These are phyloP conservation scores for Sclerotiophoma versabilis DNA, from an alignment of 2,329 filamentous ascomycete genomes.

Conservation along the genomic window DNA sequence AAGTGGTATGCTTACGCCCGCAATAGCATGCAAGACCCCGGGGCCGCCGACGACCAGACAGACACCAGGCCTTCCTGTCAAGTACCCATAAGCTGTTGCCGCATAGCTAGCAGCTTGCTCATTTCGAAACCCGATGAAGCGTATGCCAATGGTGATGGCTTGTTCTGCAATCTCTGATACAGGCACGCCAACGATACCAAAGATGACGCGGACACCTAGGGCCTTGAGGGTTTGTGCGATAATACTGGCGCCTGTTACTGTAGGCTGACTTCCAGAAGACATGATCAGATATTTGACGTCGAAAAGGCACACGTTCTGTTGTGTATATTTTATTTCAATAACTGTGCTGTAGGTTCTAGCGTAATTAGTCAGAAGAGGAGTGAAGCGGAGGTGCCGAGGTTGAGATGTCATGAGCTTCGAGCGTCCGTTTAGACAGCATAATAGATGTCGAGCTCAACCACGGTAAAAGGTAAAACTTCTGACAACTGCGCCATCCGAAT, in stretches of 20 bases:
- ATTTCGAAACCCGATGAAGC: conserved; percentile 66
- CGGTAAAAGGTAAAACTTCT: too few relatives aligned
- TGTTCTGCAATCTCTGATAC: conserved; percentile 65
- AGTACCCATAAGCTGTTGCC: conserved; percentile 65
- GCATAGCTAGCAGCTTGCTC: conserved; percentile 67
- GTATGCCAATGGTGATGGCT: conserved; percentile 63
- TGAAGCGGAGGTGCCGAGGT: conserved; percentile 14
- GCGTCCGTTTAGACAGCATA: background rate
- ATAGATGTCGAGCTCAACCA: too few relatives aligned
- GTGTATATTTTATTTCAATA: too few relatives aligned
- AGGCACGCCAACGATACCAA: conserved; percentile 63
- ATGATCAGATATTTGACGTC: background rate
- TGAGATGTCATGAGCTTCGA: conserved; percentile 13
- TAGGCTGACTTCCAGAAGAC: background rate
- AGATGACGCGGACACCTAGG: conserved; percentile 59
- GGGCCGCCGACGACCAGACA: conserved; percentile 67
- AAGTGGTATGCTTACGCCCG: conserved; percentile 52
- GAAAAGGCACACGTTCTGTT: too few relatives aligned
- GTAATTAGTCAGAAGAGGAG: conserved; percentile 1
- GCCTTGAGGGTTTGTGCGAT: conserved; percentile 59
- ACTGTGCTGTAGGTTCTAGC: background rate
- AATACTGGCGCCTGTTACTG: conserved; percentile 19
- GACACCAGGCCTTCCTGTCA: conserved; percentile 63
- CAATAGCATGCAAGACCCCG: conserved; percentile 64
- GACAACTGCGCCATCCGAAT: too few relatives aligned